A percentile compares a stretch with the other conserved stretches of the same genome.
Conservation (phyloP, 139 green algal genomes). For the Pseudopediastrum boryanum region DNA sequence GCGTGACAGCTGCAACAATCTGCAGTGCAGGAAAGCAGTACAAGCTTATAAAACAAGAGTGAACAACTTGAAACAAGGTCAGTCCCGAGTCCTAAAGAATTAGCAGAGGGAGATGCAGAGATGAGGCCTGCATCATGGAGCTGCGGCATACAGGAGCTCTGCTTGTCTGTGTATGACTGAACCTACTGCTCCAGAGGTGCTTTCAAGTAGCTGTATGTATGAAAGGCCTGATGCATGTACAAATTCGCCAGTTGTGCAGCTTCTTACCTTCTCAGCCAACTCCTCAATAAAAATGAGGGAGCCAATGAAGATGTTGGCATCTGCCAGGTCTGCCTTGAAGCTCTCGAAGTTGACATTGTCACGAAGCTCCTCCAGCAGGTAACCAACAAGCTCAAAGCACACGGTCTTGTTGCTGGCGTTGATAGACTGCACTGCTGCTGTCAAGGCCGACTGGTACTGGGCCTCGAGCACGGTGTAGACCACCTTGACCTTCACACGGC, state of each 20-base stretch:
- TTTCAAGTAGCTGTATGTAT: too few relatives aligned
- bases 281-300: conserved; percentile 99
- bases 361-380: conserved; percentile 98
- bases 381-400: conserved; percentile 96
- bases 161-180: too few relatives aligned
- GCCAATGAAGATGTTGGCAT: conserved; percentile 98
- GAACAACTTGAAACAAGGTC: background rate
- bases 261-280: conserved; percentile 98
- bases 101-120: too few relatives aligned
- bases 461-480: conserved; percentile 99
- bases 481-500: conserved; percentile 84
- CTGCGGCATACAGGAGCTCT: too few relatives aligned
- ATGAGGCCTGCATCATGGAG: too few relatives aligned
- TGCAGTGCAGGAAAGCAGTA: conserved; percentile 14
- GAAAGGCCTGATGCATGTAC: too few relatives aligned
- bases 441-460: conserved; percentile 95
- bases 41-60: background rate
- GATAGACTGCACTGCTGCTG: conserved; percentile 87
- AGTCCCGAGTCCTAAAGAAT: too few relatives aligned
- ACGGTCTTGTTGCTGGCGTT: conserved; percentile 87
- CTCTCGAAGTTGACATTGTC: conserved; percentile 85
- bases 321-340: conserved; percentile 90
- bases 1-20: conserved; percentile 87
- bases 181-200: too few relatives aligned
- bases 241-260: too few relatives aligned